Base-by-base conservation (phyloP, 169 alveolate species). In the Plasmodium adleri region DNA sequence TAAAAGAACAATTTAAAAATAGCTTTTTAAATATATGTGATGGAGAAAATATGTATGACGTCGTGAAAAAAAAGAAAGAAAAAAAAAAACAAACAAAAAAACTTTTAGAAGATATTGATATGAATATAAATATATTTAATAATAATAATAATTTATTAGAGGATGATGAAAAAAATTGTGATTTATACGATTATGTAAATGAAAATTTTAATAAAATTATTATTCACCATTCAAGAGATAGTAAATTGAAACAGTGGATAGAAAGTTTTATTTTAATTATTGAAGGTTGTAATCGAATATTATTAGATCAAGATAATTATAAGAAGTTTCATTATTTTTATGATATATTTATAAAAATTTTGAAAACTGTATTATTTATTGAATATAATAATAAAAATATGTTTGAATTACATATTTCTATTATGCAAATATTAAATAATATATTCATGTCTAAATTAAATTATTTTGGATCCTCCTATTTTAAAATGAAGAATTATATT, bases 181-280 rank as follows among this genome's bases (percentile, higher is more conserved):
- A 68, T 50, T 39, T 83, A 49, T 83, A 83, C 26, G 83, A 83
- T 60, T 83, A 83, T 68, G 91, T 83, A 56, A 83, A 54, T 68
- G 91, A 67, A 67, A 83, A 83, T 72, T 83, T 83, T 49, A 68
- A 52, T 32, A 83, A 52, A 68, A 83, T 83, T 67, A 83, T 83
- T 60, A 68, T 83, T 47, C 91, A 83, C 17, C 91, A 83, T 58
- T 83, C 91, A 17, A 68, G 91, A 54, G 91, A 83, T 50, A 83
- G 91, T 50, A 83, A 68, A 67, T 49, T 83, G 50, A 83, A 83
- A 49, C 91, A 83, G 22, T 83, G 83, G 80, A 70, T 83, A 22
- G 91, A 83, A 70, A 83, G 78, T 28, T 83, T 83, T 45, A 83
- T 68, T 72, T 72, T 83, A 68, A 83, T 83, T 22, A 83, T 83